phyloP scores from a whole-genome alignment of 352 stramenopile genomes.

The Phytophthora litchii region DNA sequence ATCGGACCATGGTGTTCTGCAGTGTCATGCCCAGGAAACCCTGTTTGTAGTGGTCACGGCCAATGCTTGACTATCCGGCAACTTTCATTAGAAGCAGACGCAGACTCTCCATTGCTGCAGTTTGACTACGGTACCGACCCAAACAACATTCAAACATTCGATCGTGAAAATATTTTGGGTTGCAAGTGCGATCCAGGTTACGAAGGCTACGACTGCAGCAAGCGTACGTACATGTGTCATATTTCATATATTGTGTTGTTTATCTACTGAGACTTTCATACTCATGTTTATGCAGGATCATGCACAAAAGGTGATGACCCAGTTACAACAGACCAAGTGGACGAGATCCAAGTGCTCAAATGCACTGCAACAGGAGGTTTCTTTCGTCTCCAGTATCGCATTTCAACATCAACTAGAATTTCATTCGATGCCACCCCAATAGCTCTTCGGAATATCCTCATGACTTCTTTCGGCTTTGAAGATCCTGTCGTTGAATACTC shows the following conservation, averaged over 20 bases:
- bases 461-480: constrained; percentile 53
- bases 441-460: constrained; percentile 62
- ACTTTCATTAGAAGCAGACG: constrained; percentile 63
- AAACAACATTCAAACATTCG: constrained; percentile 79
- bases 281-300: constrained; percentile 45
- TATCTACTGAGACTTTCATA: neutral
- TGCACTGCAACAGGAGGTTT: constrained; percentile 63
- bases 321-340: constrained; percentile 72
- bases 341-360: constrained; percentile 81
- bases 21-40: constrained; percentile 70
- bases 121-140: constrained; percentile 75
- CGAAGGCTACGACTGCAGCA: constrained; percentile 90
- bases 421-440: constrained; percentile 48
- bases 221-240: constrained; percentile 38
- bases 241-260: neutral
- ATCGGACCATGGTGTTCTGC: neutral
- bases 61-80: constrained; percentile 77
- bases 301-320: constrained; percentile 91
- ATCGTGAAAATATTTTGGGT: constrained; percentile 76
- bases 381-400: constrained; percentile 73
- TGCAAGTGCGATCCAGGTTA: constrained; percentile 93
- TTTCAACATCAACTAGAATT: constrained; percentile 53
- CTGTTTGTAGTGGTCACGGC: constrained; percentile 71
- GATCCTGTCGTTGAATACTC: constrained; percentile 57
- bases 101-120: constrained; percentile 47